phyloP scores from a whole-genome alignment of 2,329 filamentous ascomycete species.

The Sporothrix humicola region DNA sequence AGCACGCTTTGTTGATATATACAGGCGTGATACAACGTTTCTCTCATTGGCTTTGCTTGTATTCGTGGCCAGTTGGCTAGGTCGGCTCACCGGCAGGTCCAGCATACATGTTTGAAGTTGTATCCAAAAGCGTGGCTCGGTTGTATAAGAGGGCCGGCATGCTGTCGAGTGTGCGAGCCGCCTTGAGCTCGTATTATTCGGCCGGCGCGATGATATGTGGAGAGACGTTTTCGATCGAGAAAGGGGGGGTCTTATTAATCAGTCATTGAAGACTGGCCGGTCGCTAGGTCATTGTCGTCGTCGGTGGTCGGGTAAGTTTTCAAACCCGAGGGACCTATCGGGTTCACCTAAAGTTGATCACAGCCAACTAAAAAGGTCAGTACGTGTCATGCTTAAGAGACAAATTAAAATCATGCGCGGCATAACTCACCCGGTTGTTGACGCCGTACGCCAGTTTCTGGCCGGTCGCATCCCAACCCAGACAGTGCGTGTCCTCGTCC shows the following conservation, averaged over 20 bases:
- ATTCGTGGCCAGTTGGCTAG: neutral
- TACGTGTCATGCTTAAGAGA: neutral
- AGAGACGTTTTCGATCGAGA: neutral
- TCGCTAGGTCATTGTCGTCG: neutral
- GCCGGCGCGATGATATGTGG: neutral
- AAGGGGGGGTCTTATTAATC: too few relatives aligned
- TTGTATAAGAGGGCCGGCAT: neutral
- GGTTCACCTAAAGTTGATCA: slow-evolving; percentile 39
- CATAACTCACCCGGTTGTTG: slow-evolving; percentile 62
- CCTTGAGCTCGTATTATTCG: neutral
- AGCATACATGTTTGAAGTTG: neutral
- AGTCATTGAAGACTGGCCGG: neutral
- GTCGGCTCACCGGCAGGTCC: neutral
- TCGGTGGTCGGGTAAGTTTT: neutral
- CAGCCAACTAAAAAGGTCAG: slow-evolving; percentile 36
- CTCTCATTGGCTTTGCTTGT: neutral
- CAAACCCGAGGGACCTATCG: neutral
- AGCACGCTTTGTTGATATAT: neutral
- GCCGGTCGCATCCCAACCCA: slow-evolving; percentile 67
- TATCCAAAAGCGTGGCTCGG: neutral
- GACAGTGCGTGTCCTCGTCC: slow-evolving; percentile 65
- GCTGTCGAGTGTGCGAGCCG: neutral
- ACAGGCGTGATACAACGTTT: neutral
- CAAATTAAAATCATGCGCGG: too few relatives aligned
- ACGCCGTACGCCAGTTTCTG: slow-evolving; percentile 68